phyloP scores from a whole-genome alignment of 306 rosid genomes.

The Gynostemma pentaphyllum region DNA sequence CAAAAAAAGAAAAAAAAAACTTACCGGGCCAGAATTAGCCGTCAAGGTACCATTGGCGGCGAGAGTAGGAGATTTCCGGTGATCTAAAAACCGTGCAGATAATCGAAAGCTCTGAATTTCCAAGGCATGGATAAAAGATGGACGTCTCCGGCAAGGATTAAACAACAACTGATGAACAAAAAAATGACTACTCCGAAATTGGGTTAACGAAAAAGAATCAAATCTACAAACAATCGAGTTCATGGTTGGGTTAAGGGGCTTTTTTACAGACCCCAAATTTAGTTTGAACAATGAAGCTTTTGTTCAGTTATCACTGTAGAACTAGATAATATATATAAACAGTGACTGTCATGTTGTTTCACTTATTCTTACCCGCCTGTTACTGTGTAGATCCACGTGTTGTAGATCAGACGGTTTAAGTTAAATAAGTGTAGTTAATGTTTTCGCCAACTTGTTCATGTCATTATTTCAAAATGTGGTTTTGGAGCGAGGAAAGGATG shows the following conservation, averaged over 20 bases:
- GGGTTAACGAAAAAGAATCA: neutral
- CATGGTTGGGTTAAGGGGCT: neutral
- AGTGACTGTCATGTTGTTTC: neutral
- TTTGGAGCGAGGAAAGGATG: too few species aligned
- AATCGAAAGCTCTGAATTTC: conserved; percentile 18
- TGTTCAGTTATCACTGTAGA: neutral
- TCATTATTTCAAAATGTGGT: too few species aligned
- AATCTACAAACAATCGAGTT: conserved; percentile 3
- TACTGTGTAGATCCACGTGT: neutral
- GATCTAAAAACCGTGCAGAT: conserved; percentile 11
- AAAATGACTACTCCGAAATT: neutral
- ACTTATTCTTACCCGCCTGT: neutral
- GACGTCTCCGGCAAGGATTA: conserved; percentile 12
- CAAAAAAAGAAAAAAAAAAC: neutral
- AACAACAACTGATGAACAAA: conserved; percentile 9
- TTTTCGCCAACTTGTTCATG: too few species aligned
- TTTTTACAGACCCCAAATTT: too few species aligned
- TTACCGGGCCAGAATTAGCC: conserved; percentile 52
- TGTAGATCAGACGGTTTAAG: neutral
- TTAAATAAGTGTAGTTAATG: too few species aligned
- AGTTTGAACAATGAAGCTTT: too few species aligned
- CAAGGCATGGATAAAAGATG: conserved; percentile 10
- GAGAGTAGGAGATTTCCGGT: conserved; percentile 20
- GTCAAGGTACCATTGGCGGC: conserved; percentile 32
- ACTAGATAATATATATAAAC: neutral